phyloP scores from a whole-genome alignment of 179 eudicot species.

The Spergularia azorica region DNA sequence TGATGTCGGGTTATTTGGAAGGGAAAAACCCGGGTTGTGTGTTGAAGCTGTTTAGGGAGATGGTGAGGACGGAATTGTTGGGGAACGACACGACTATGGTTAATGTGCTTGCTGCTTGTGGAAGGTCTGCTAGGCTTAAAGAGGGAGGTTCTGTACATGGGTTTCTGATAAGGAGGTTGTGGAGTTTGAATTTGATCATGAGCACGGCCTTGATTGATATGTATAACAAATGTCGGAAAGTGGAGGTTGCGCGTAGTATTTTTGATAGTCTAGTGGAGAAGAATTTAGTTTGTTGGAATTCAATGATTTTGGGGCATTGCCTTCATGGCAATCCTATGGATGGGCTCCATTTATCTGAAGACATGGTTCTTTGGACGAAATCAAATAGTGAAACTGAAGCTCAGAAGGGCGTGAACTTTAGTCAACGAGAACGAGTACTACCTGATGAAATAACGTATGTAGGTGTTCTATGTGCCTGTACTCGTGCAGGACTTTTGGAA shows the following conservation, averaged over 20 bases:
- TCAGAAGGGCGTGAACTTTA: neutral
- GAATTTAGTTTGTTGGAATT: conserved; percentile 76
- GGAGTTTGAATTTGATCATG: conserved; percentile 44
- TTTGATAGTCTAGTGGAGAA: conserved; percentile 52
- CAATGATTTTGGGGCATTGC: conserved; percentile 81
- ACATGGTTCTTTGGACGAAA: conserved; percentile 38
- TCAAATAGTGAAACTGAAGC: conserved; percentile 8
- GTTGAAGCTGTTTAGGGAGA: conserved; percentile 66
- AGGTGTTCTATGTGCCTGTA: conserved; percentile 75
- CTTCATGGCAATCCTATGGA: conserved; percentile 64
- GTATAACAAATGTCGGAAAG: conserved; percentile 68
- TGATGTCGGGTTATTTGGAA: conserved; percentile 66
- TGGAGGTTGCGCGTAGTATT: conserved; percentile 47
- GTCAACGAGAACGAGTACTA: conserved; percentile 19
- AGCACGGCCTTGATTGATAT: conserved; percentile 63
- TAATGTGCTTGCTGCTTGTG: conserved; percentile 63
- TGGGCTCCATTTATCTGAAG: conserved; percentile 54
- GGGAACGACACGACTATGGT: conserved; percentile 53
- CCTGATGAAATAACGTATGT: conserved; percentile 72
- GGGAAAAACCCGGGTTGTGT: conserved; percentile 51
- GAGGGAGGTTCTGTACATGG: conserved; percentile 76
- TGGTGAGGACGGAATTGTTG: conserved; percentile 36
- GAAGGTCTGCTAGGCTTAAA: conserved; percentile 59
- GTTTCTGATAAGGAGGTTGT: conserved; percentile 36
- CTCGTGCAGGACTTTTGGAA: conserved; percentile 52